Evolutionary conservation across 495 filamentous ascomycete species (phyloP).

Genomic region (Aspergillus sclerotiicarbonarius): DNA sequence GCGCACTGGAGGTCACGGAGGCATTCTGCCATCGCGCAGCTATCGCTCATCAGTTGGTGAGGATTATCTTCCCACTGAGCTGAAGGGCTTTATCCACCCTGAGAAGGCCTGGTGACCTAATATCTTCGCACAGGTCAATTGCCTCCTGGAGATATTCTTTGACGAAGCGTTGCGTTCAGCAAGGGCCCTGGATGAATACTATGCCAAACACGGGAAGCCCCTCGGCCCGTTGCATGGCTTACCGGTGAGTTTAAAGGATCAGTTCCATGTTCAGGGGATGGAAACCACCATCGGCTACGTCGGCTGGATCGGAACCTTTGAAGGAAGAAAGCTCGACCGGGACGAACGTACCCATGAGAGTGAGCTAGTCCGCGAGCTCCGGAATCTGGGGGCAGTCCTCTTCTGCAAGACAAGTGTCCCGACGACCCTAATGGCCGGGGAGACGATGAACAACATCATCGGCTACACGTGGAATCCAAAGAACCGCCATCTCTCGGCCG

Average conservation of each 20-base stretch:
- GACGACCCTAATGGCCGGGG: conserved; percentile 58
- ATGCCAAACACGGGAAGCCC: conserved; percentile 42
- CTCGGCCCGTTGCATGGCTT: conserved; percentile 63
- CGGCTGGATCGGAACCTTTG: conserved; percentile 51
- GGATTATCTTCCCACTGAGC: conserved; percentile 10
- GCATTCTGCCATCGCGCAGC: conserved; percentile 58
- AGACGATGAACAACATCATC: conserved; percentile 58
- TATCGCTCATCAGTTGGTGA: conserved; percentile 57
- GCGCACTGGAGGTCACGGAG: conserved; percentile 48
- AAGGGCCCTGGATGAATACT: conserved; percentile 56
- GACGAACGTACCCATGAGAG: conserved; percentile 43
- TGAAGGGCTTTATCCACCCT: too few relatives aligned
- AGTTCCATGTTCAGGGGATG: conserved; percentile 64
- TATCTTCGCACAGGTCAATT: conserved; percentile 53
- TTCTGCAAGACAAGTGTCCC: conserved; percentile 68
- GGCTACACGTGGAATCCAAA: conserved; percentile 50
- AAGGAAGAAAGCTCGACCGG: conserved; percentile 45
- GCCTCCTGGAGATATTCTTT: conserved; percentile 64
- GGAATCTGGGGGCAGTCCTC: conserved; percentile 56
- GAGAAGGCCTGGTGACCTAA: too few relatives aligned
- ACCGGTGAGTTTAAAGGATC: conserved; percentile 67
- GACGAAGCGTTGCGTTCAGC: conserved; percentile 59
- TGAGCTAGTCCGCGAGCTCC: conserved; percentile 52
- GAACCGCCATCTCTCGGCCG: conserved; percentile 48
- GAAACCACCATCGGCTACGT: conserved; percentile 67